A percentile compares a stretch with the other conserved stretches of the same genome.
Evolutionary conservation across 306 rosid genomes (phyloP).

Genomic region (Leucaena leucocephala): DNA sequence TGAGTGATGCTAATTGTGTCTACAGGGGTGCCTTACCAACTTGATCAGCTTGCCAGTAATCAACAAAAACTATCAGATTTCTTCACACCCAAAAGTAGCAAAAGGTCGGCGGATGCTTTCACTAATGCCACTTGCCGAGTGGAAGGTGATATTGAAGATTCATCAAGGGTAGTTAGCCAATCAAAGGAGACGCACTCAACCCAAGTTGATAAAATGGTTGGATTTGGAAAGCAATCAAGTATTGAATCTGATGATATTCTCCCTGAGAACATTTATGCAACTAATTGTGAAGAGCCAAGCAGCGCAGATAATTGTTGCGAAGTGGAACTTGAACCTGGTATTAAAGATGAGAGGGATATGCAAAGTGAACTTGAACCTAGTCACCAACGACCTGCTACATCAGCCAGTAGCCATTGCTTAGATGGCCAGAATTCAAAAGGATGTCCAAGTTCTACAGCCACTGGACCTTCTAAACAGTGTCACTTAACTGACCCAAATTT

Average conservation of each 20-base stretch:
- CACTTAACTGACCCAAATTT: constrained; percentile 90
- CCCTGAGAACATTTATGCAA: constrained; percentile 41
- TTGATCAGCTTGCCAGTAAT: constrained; percentile 65
- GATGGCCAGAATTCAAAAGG: constrained; percentile 40
- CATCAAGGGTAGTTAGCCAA: constrained; percentile 40
- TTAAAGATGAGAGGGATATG: constrained; percentile 37
- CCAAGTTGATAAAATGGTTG: constrained; percentile 41
- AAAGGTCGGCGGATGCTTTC: constrained; percentile 37
- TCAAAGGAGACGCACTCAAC: constrained; percentile 43
- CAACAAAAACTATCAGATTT: constrained; percentile 78
- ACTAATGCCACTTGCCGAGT: constrained; percentile 39
- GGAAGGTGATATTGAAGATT: constrained; percentile 50
- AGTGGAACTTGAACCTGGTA: constrained; percentile 37
- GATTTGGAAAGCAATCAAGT: constrained; percentile 33
- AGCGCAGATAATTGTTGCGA: constrained; percentile 44
- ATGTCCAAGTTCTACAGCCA: constrained; percentile 43
- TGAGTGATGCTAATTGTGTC: constrained; percentile 27
- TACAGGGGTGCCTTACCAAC: constrained; percentile 86
- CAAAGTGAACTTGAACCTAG: constrained; percentile 44
- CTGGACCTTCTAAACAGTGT: constrained; percentile 52
- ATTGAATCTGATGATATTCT: constrained; percentile 43
- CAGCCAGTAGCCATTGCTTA: constrained; percentile 44
- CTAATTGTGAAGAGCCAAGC: constrained; percentile 38
- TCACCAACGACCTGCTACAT: constrained; percentile 47
- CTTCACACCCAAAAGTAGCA: constrained; percentile 58